Evolutionary conservation across 176 grass and related monocot species (phyloP).

Genomic region (Oryza australiensis): DNA sequence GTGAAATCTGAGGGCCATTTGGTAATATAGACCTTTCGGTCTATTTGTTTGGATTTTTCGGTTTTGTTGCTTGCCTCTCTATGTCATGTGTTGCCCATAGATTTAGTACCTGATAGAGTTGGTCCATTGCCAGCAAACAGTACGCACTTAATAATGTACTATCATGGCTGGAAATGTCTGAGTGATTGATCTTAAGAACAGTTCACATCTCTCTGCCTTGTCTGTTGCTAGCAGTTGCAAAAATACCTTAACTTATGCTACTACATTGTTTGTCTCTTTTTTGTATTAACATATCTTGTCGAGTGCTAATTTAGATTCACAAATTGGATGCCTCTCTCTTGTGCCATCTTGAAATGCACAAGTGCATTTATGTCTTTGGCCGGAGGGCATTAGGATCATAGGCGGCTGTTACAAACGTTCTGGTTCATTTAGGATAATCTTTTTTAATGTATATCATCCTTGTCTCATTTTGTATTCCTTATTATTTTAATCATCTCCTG

Average conservation of each 20-base stretch:
- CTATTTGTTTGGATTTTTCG: background rate
- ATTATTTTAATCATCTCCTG: background rate
- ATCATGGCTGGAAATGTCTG: background rate
- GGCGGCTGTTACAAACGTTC: background rate
- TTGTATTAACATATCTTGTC: background rate
- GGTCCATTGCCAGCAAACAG: background rate
- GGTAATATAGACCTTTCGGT: background rate
- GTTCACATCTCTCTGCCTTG: background rate
- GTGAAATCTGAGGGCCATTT: slow-evolving; percentile 36
- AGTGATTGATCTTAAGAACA: background rate
- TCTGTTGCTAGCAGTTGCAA: background rate
- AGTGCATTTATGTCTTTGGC: background rate
- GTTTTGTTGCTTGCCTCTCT: too few relatives aligned
- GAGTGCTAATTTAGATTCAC: background rate
- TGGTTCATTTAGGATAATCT: background rate
- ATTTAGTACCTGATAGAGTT: too few relatives aligned
- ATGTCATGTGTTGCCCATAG: too few relatives aligned
- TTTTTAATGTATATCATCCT: background rate
- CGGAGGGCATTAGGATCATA: background rate
- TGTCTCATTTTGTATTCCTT: background rate
- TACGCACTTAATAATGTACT: background rate
- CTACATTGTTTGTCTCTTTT: background rate
- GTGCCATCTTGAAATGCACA: background rate
- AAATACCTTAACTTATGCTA: background rate
- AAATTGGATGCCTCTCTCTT: background rate